A percentile compares a stretch with the other conserved stretches of the same genome.
These are phyloP conservation scores for Wallemia ichthyophaga DNA, from an alignment of 1,284 basidiomycete species.

Conservation along the genomic window DNA sequence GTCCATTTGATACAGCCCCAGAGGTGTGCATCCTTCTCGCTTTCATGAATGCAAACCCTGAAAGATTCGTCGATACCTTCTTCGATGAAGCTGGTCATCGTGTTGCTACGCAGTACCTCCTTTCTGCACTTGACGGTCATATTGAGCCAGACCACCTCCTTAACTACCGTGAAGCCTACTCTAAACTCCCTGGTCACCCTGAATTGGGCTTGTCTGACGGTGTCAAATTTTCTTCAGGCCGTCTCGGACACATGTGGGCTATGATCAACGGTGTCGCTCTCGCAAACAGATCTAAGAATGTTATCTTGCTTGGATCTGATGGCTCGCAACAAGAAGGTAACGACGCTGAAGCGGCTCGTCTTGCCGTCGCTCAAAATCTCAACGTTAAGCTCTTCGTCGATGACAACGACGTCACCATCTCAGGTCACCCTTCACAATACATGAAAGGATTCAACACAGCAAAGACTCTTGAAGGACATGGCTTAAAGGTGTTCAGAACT, in stretches of 20 bases:
- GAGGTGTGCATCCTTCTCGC: slow-evolving; percentile 43
- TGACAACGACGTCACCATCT: slow-evolving; percentile 61
- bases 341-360: slow-evolving; percentile 53
- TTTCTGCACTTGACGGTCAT: slow-evolving; percentile 38
- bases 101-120: slow-evolving; percentile 55
- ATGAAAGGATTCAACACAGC: slow-evolving; percentile 38
- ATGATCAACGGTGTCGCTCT: slow-evolving; percentile 49
- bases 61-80: slow-evolving; percentile 12
- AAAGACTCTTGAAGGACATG: slow-evolving; percentile 45
- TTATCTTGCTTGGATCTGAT: slow-evolving; percentile 55
- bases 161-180: slow-evolving; percentile 54
- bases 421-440: slow-evolving; percentile 52
- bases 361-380: slow-evolving; percentile 48
- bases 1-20: slow-evolving; percentile 54
- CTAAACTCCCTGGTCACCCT: slow-evolving; percentile 54
- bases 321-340: slow-evolving; percentile 67
- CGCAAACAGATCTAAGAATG: slow-evolving; percentile 37
- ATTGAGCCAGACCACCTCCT: slow-evolving; percentile 40
- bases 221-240: slow-evolving; percentile 57
- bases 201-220: slow-evolving; percentile 57
- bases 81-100: slow-evolving; percentile 33
- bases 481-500: slow-evolving; percentile 36
- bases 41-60: slow-evolving; percentile 31
- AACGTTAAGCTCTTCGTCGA: slow-evolving; percentile 60
- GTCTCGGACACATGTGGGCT: slow-evolving; percentile 55